A percentile compares a stretch with the other conserved stretches of the same genome.
phyloP scores from a whole-genome alignment of 1,139 yeast species.

The Lodderomyces pseudojiufengensis region DNA sequence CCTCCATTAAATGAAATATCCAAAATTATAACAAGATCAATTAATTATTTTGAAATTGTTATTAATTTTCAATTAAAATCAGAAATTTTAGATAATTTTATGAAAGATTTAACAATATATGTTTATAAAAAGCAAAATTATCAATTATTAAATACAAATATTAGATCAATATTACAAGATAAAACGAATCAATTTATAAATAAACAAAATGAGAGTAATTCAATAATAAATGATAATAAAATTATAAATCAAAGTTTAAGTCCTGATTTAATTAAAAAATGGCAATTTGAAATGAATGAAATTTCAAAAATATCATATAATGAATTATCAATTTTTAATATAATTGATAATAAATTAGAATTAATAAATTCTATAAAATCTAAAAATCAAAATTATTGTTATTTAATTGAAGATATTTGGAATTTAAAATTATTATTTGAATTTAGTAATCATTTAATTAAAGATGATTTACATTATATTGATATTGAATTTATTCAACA shows the following conservation, averaged over 20 bases:
- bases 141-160: conserved; percentile 34
- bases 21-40: conserved; percentile 39
- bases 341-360: conserved; percentile 56
- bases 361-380: conserved; percentile 39
- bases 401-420: conserved; percentile 56
- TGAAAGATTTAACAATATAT: conserved; percentile 43
- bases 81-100: conserved; percentile 41
- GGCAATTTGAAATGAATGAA: conserved; percentile 28
- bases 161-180: conserved; percentile 34
- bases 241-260: neutral
- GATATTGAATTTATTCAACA: conserved; percentile 49
- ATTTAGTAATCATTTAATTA: conserved; percentile 47
- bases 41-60: conserved; percentile 42
- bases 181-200: conserved; percentile 26
- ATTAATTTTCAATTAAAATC: conserved; percentile 39
- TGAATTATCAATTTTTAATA: conserved; percentile 40
- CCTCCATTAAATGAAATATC: conserved; percentile 55
- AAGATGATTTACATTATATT: conserved; percentile 35
- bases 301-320: conserved; percentile 14
- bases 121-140: conserved; percentile 48
- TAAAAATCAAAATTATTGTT: conserved; percentile 25
- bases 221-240: conserved; percentile 16
- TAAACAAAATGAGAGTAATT: conserved; percentile 23
- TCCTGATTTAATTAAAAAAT: conserved; percentile 19
- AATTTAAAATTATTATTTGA: conserved; percentile 62